Conservation (phyloP, 768 basidiomycete genomes). For the Pleurotus tuoliensis region DNA sequence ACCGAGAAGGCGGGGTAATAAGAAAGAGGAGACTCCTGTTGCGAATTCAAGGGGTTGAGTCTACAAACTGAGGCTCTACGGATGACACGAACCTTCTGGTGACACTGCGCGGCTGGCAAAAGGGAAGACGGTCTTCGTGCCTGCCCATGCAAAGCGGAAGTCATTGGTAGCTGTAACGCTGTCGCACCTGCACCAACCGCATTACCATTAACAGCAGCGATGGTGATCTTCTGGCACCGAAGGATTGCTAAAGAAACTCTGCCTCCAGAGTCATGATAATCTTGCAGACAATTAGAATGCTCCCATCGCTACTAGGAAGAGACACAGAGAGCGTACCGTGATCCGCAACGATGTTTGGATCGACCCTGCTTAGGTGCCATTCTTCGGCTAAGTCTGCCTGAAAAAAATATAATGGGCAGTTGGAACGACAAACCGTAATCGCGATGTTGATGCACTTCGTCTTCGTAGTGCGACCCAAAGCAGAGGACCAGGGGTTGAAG, state of each 20-base stretch:
- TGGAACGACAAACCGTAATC: too few relatives aligned
- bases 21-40: constrained; percentile 38
- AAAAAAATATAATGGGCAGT: too few relatives aligned
- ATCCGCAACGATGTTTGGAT: constrained; percentile 33
- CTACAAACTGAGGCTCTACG: too few relatives aligned
- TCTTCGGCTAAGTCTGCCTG: constrained; percentile 49
- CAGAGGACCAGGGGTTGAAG: neutral
- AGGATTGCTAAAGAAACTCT: constrained; percentile 41
- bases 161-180: constrained; percentile 47
- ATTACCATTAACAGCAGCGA: constrained; percentile 48
- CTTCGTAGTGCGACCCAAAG: neutral
- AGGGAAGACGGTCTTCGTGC: constrained; percentile 44
- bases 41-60: neutral
- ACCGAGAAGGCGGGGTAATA: constrained; percentile 55
- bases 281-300: constrained; percentile 34
- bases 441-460: neutral
- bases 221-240: constrained; percentile 52
- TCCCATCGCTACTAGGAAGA: neutral
- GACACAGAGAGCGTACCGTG: constrained; percentile 30
- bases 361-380: constrained; percentile 40
- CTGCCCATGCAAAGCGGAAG: constrained; percentile 48
- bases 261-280: constrained; percentile 49
- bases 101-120: constrained; percentile 48
- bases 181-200: constrained; percentile 50
- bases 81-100: constrained; percentile 36